Evolutionary conservation across 176 grass and related monocot genomes (phyloP).

Genomic region (maize (Zea mays)): Zm-B73-REFERENCE-NAM-5.0 NC_050105.1:150214001-150214500

Average conservation of each 20-base stretch:
- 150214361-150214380: neutral
- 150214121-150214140: constrained; percentile 9
- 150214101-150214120: neutral
- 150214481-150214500: too few species aligned
- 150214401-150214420: too few species aligned
- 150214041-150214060: neutral
- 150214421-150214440: too few species aligned
- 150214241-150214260: neutral
- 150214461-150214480: too few species aligned
- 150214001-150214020: neutral
- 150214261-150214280: too few species aligned
- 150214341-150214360: neutral
- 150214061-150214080: constrained; percentile 13
- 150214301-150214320: neutral
- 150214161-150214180: neutral
- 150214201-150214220: too few species aligned
- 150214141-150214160: neutral
- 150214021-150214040: neutral
- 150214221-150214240: too few species aligned
- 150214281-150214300: neutral
- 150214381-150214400: neutral
- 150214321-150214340: neutral
- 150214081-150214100: neutral
- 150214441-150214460: too few species aligned
- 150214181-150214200: too few species aligned